Percentiles rank a stretch among this genome's conserved stretches.
Evolutionary conservation across 768 basidiomycete species (phyloP).

Genomic region (Chalciporus sphaerocephalus): DNA sequence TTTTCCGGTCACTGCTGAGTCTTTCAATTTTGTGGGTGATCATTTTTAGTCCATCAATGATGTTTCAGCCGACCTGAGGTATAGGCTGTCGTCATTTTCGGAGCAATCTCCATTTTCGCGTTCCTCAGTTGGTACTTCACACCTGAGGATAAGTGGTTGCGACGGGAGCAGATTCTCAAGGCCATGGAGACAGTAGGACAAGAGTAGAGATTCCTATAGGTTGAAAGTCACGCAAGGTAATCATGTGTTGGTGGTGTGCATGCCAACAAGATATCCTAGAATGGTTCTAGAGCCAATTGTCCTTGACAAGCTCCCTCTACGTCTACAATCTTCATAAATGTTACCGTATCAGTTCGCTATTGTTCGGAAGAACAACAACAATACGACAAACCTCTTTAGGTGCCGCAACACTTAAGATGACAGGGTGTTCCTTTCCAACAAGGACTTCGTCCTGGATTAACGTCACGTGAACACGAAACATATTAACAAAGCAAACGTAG

Average conservation of each 20-base stretch:
- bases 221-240: neutral
- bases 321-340: conserved; percentile 57
- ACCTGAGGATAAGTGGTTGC: conserved; percentile 78
- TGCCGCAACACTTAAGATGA: conserved; percentile 63
- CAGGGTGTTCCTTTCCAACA: conserved; percentile 55
- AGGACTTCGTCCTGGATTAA: conserved; percentile 63
- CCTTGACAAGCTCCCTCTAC: conserved; percentile 81
- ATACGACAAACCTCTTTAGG: conserved; percentile 70
- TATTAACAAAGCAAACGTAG: neutral
- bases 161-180: conserved; percentile 53
- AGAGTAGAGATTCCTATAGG: neutral
- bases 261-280: conserved; percentile 26
- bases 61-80: conserved; percentile 10
- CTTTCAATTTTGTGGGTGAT: conserved; percentile 78
- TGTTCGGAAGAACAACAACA: conserved; percentile 1
- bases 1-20: conserved; percentile 73
- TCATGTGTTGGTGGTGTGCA: neutral
- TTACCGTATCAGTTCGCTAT: conserved; percentile 1
- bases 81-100: conserved; percentile 77
- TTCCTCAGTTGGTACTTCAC: conserved; percentile 74
- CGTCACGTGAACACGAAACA: conserved; percentile 10
- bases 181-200: conserved; percentile 36
- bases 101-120: conserved; percentile 72
- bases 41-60: neutral
- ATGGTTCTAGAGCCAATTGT: conserved; percentile 55